Evolutionary conservation across 805 yeast genomes (phyloP).

Genomic region (Cyberlindnera xylosilytica): DNA sequence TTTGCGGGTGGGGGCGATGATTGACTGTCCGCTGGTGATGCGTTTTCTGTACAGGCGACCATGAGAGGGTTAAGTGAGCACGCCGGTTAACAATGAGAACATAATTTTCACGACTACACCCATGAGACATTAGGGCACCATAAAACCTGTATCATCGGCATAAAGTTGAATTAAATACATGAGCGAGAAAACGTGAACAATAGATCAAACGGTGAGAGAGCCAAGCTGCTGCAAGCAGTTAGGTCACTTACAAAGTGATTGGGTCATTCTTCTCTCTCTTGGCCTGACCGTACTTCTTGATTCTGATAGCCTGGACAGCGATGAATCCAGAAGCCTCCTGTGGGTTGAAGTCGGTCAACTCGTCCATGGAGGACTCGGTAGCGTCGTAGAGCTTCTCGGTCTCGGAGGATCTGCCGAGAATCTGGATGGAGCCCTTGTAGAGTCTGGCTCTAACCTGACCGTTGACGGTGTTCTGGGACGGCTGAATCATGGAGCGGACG

Average conservation of each 20-base stretch:
- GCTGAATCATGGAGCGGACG: conserved; percentile 88
- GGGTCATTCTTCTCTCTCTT: conserved; percentile 74
- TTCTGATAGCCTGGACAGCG: conserved; percentile 96
- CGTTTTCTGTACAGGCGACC: no score
- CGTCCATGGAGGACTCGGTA: conserved; percentile 98
- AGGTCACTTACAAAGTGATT: conserved; percentile 31
- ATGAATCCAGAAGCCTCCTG: conserved; percentile 97
- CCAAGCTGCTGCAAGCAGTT: no score
- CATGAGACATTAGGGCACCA: neutral
- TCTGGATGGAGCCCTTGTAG: conserved; percentile 83
- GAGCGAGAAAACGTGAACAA: neutral
- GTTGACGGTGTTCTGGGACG: conserved; percentile 92
- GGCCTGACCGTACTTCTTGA: conserved; percentile 96
- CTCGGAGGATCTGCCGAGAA: conserved; percentile 91
- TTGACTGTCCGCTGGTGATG: no score
- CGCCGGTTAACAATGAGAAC: no score
- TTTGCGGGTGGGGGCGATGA: no score
- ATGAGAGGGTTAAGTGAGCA: no score
- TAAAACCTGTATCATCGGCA: neutral
- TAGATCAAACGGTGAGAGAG: neutral
- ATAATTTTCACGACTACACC: no score
- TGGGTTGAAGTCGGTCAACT: conserved; percentile 95
- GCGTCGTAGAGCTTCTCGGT: conserved; percentile 98
- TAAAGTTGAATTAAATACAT: neutral
- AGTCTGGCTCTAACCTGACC: conserved; percentile 93